Evolutionary conservation across 306 rosid species (phyloP).

Genomic region (Rosa rugosa): DNA sequence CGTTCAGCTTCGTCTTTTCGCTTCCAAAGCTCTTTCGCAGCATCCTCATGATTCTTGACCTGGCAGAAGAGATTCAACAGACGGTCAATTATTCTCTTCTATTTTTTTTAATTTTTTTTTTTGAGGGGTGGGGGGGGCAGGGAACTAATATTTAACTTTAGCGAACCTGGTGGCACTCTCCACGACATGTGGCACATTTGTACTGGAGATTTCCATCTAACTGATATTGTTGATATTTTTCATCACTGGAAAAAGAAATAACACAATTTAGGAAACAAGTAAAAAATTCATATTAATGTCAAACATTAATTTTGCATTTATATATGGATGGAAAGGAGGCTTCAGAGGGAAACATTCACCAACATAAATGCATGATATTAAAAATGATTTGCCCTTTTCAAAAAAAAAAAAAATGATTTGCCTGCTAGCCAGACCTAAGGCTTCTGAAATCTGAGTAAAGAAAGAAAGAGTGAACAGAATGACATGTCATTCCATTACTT

Average conservation of each 20-base stretch:
- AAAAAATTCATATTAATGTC: conserved; percentile 14
- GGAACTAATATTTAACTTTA: neutral
- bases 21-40: conserved; percentile 95
- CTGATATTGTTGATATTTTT: conserved; percentile 86
- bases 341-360: neutral
- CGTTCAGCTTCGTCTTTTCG: conserved; percentile 76
- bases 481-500: neutral
- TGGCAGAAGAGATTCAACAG: conserved; percentile 28
- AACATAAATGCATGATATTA: neutral
- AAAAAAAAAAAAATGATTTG: neutral
- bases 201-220: conserved; percentile 91
- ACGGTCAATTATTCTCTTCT: neutral
- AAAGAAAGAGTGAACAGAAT: neutral
- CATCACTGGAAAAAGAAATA: conserved; percentile 67
- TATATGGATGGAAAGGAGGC: neutral
- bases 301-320: neutral
- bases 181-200: conserved; percentile 94
- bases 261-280: conserved; percentile 21
- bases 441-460: neutral
- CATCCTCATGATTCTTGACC: conserved; percentile 93
- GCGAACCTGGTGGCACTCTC: conserved; percentile 91
- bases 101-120: too few relatives aligned
- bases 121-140: neutral
- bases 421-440: neutral
- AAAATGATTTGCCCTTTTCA: too few relatives aligned